phyloP scores from a whole-genome alignment of 1,284 basidiomycete species.

The Grifola frondosa region DNA sequence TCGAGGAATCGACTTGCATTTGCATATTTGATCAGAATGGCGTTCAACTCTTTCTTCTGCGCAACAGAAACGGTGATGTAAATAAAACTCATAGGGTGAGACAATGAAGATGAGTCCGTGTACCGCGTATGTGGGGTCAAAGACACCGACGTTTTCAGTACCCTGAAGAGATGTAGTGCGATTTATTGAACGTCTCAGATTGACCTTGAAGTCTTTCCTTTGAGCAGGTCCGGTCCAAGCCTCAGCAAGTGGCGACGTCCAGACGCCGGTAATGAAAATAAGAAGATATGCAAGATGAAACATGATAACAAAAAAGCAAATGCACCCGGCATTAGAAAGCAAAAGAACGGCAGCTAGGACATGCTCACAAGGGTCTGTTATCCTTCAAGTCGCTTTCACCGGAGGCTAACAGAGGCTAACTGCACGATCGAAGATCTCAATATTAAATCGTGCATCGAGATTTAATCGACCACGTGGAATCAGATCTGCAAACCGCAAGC shows the following conservation, averaged over 20 bases:
- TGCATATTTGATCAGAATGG: slow-evolving; percentile 39
- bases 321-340: background rate
- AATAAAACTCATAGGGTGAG: background rate
- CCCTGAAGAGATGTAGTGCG: background rate
- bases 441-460: no score
- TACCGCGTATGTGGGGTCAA: slow-evolving; percentile 23
- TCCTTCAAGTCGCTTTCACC: no score
- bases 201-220: slow-evolving; percentile 5
- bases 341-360: no score
- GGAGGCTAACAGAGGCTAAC: no score
- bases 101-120: background rate
- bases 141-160: slow-evolving; percentile 5
- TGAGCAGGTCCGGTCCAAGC: background rate
- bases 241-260: slow-evolving; percentile 4
- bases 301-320: slow-evolving; percentile 2
- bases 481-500: no score
- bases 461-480: no score
- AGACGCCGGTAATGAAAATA: slow-evolving; percentile 3
- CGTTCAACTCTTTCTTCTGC: slow-evolving; percentile 32
- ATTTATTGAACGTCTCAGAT: slow-evolving; percentile 2
- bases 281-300: slow-evolving; percentile 6
- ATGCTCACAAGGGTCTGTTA: no score
- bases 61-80: background rate
- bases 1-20: slow-evolving; percentile 35
- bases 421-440: no score